A percentile compares a stretch with the other conserved stretches of the same genome.
These are phyloP conservation scores for Crithidia expoeki DNA, from an alignment of 208 protist genomes.

Conservation along the genomic window DNA sequence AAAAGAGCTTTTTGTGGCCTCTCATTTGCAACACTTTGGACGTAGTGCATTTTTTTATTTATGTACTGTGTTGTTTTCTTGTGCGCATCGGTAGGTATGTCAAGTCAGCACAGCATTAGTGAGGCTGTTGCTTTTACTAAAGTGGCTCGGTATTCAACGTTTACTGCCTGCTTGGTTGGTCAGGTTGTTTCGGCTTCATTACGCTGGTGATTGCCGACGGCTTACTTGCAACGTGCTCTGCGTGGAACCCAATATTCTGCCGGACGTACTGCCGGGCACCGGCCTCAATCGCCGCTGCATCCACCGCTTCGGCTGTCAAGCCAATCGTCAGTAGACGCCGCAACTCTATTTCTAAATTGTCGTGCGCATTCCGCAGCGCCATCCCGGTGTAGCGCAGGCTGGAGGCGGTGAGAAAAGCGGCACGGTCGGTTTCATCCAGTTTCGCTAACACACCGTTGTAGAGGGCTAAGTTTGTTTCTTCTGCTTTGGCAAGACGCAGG, in stretches of 20 bases:
- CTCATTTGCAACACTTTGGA: too few species aligned
- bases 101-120: too few species aligned
- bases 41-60: too few species aligned
- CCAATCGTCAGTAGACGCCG: slow-evolving; percentile 67
- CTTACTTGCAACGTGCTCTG: slow-evolving; percentile 50
- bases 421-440: slow-evolving; percentile 51
- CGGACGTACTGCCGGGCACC: slow-evolving; percentile 75
- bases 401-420: slow-evolving; percentile 51
- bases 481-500: slow-evolving; percentile 50
- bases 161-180: too few species aligned
- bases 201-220: slow-evolving; percentile 31
- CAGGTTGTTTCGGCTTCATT: background rate
- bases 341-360: slow-evolving; percentile 76
- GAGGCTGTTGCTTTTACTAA: too few species aligned
- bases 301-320: slow-evolving; percentile 47
- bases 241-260: slow-evolving; percentile 77
- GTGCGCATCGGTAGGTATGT: too few species aligned
- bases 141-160: too few species aligned
- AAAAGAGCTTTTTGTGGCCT: too few species aligned
- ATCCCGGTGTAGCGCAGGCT: slow-evolving; percentile 78
- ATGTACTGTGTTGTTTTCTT: too few species aligned
- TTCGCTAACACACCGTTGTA: slow-evolving; percentile 43
- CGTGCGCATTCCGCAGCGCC: slow-evolving; percentile 65
- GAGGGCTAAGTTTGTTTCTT: slow-evolving; percentile 18
- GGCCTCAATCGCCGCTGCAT: slow-evolving; percentile 71